Base-by-base conservation (phyloP, 495 filamentous ascomycete species). In the Xylaria acuta region DNA sequence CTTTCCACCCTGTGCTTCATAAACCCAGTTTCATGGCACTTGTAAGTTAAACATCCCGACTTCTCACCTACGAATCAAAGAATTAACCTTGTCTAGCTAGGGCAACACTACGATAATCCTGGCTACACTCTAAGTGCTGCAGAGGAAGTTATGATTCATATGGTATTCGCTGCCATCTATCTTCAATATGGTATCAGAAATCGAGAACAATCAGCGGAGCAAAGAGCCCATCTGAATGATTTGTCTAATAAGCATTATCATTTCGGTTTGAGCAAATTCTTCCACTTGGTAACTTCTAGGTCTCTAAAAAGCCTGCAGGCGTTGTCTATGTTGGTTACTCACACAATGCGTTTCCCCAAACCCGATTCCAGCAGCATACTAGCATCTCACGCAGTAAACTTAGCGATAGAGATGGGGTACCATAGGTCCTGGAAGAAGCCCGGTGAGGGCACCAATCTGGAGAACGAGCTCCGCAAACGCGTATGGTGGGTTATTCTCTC, bases 301-400 rank as follows among this genome's bases (percentile, higher is more conserved):
- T 85, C 84, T 0, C 75, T 93, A 25, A 85, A 90, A 51, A 88
- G 91, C 72, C 78, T 94, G 5, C 92, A 94, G 75, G 93, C 92
- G 5, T 72, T 95, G 66, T 83, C 89, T 22, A 82, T 95, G 81
- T 88, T 95, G 60, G 88, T 87, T 59, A 75, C 85, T 11, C 91
- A 94, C 78, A 86, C 92, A 2, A 88, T 93, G 63, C 90, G 88
- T 73, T 92, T 93, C 67, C 92, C 93, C n/a, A 93, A 93, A 74
- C 92, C 93, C 34, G 92, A 90, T 32, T 90, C 90, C 64, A 90
- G 90, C 30, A 90, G 88, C 83, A 86, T 90, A 71, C 82, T 93
- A 51, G 87, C 87, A 43, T 86, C 84, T 67, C 86, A 85, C 56
- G 87, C 90, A 11, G 81, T 93, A 32, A 83, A 86, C 43, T 80